Conservation (phyloP, 208 protist genomes). For the Crithidia bombi region DNA sequence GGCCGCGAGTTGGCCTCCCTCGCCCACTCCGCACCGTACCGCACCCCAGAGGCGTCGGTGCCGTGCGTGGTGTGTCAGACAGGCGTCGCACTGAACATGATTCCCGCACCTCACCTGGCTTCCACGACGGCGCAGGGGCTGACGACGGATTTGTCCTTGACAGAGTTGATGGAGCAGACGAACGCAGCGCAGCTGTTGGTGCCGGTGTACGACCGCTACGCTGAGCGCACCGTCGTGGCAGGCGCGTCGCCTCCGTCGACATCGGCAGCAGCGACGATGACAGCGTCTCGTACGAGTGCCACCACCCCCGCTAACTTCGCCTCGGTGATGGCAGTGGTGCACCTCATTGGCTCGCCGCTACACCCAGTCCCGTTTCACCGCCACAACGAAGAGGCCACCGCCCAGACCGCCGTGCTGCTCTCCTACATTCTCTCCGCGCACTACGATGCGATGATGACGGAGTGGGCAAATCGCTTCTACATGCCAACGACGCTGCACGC, state of each 20-base stretch:
- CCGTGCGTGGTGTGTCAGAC: constrained; percentile 75
- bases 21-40: constrained; percentile 74
- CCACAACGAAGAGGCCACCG: constrained; percentile 79
- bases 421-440: constrained; percentile 83
- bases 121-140: neutral
- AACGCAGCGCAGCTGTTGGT: constrained; percentile 84
- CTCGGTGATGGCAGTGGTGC: constrained; percentile 65
- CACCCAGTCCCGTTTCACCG: constrained; percentile 79
- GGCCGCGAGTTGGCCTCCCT: constrained; percentile 68
- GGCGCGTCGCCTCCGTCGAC: neutral
- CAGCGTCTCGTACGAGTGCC: constrained; percentile 13
- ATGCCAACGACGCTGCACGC: constrained; percentile 59
- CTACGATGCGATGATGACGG: constrained; percentile 80
- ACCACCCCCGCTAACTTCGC: constrained; percentile 20
- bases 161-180: constrained; percentile 71
- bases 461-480: constrained; percentile 90
- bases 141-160: constrained; percentile 44
- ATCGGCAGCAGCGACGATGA: neutral
- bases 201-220: constrained; percentile 76
- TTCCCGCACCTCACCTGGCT: constrained; percentile 36
- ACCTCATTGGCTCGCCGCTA: constrained; percentile 79
- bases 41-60: constrained; percentile 71
- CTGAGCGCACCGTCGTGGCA: constrained; percentile 18
- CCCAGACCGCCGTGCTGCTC: constrained; percentile 74
- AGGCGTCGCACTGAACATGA: constrained; percentile 82